Percentiles rank a stretch among this genome's conserved stretches.
Evolutionary conservation across 768 basidiomycete species (phyloP).

Genomic region (Leccinum fibrillosum): DNA sequence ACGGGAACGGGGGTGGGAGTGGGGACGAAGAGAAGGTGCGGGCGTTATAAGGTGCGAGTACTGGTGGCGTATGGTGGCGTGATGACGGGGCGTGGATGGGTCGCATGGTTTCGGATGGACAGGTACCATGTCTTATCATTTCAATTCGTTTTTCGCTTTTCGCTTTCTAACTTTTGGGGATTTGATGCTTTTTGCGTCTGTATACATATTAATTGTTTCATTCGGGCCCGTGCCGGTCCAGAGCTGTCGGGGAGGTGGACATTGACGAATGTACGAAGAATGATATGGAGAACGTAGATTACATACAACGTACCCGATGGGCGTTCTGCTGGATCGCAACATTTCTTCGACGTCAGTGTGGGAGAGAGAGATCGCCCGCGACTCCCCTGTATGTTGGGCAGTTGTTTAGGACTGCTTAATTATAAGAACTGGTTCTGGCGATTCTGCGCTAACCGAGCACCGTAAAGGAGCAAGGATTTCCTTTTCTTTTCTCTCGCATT

Average conservation of each 20-base stretch:
- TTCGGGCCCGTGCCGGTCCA: not conserved
- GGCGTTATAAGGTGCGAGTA: not conserved
- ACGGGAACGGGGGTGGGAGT: not conserved
- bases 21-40: not conserved
- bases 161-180: not conserved
- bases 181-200: not conserved
- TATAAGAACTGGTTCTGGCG: no score
- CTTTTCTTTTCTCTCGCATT: no score
- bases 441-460: no score
- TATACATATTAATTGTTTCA: not conserved
- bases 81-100: not conserved
- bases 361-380: no score
- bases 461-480: no score
- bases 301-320: not conserved
- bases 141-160: not conserved
- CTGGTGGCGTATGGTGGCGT: not conserved
- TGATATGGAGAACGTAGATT: not conserved
- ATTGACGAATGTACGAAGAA: not conserved
- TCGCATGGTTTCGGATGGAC: not conserved
- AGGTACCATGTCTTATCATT: conserved; percentile 4
- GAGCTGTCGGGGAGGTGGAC: not conserved
- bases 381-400: no score
- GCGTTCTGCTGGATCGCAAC: not conserved
- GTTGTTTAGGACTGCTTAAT: no score
- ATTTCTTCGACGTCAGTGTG: not conserved